Conservation (phyloP, 345 rosid species). For the Eucalyptus sp. region DNA sequence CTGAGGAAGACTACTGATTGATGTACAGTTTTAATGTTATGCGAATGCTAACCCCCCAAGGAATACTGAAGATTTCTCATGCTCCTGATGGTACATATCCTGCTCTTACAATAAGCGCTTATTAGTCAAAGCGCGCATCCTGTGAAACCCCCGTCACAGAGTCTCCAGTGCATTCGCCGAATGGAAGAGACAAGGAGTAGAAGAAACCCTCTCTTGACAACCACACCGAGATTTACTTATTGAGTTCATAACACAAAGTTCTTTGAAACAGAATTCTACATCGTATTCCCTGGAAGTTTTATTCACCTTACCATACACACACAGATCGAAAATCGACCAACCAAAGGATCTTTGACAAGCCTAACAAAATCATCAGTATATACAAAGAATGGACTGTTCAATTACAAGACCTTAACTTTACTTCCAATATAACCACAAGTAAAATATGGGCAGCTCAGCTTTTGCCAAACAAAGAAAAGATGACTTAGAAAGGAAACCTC, state of each 20-base stretch:
- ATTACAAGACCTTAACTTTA: not conserved
- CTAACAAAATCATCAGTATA: not conserved
- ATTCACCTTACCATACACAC: not conserved
- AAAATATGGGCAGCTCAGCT: not conserved
- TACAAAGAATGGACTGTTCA: not conserved
- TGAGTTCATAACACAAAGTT: not conserved
- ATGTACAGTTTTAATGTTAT: not conserved
- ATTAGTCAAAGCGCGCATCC: not conserved
- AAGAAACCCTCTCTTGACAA: not conserved
- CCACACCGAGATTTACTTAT: not conserved
- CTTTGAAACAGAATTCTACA: not conserved
- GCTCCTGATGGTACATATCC: not conserved
- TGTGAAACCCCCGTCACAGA: not conserved
- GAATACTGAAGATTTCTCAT: not conserved
- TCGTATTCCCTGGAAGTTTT: not conserved
- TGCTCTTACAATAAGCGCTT: not conserved
- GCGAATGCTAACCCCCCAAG: not conserved
- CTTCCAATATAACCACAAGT: not conserved
- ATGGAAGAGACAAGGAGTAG: not conserved
- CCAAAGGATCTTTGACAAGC: not conserved
- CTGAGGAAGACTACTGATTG: not conserved
- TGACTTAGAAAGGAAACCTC: not conserved
- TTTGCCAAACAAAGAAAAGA: not conserved
- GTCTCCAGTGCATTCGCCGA: not conserved
- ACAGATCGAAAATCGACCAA: not conserved